Evolutionary conservation across 2,329 filamentous ascomycete genomes (phyloP), one percentile per base, ranked within the genome.

Genomic region (Sporothrix brunneoviolacea): DNA sequence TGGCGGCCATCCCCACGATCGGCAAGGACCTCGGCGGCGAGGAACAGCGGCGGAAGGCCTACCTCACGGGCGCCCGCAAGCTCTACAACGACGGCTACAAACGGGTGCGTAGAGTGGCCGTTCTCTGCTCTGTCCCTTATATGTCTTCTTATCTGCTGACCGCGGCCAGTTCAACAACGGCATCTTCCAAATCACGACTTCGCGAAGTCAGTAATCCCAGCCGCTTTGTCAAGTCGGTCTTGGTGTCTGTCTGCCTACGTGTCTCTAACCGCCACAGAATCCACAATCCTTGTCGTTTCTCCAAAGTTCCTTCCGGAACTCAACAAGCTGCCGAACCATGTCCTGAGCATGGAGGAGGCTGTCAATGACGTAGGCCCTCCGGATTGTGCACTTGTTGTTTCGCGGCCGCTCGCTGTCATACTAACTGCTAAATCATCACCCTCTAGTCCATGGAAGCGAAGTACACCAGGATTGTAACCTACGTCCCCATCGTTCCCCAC

Each of bases 381-480:
- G n/a, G n/a, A n/a, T n/a, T n/a, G n/a, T n/a, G n/a, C n/a, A n/a
- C n/a, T n/a, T n/a, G n/a, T n/a, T n/a, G n/a, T n/a, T n/a, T n/a
- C n/a, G n/a, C n/a, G n/a, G n/a, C n/a, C n/a, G n/a, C n/a, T n/a
- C n/a, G n/a, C n/a, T n/a, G n/a, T n/a, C n/a, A n/a, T n/a, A n/a
- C n/a, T n/a, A n/a, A n/a, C n/a, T n/a, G n/a, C n/a, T n/a, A n/a
- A n/a, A n/a, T n/a, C n/a, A n/a, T n/a, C n/a, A n/a, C n/a, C n/a
- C n/a, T n/a, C n/a, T n/a, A 67, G 60, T 50, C 47, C 2, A 59
- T 68, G 59, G 60, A 65, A 18, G 36, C 59, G 8, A 64, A 66
- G 51, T 68, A 69, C 56, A 68, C 65, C n/a, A 57, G 58, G 28
- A 47, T 68, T 16, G 42, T 58, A 0, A 53, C 57, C 7, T 57